Evolutionary conservation across 768 basidiomycete genomes (phyloP).

Genomic region (Leccinellum albellum): DNA sequence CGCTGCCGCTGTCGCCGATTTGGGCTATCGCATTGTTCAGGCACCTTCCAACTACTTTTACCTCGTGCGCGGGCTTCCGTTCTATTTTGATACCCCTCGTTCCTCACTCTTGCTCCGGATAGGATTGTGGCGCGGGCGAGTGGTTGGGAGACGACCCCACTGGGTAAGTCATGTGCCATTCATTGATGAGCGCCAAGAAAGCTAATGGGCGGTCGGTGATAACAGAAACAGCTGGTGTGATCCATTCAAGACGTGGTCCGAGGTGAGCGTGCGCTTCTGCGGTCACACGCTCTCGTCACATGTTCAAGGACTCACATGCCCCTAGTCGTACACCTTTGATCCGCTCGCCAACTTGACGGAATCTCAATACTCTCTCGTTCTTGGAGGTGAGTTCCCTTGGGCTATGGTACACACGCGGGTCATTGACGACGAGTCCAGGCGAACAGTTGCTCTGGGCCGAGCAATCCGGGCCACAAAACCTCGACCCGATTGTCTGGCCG

Average conservation of each 20-base stretch:
- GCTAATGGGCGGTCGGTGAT: neutral
- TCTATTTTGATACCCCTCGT: neutral
- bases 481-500: conserved; percentile 48
- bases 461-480: conserved; percentile 40
- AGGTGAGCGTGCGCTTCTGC: conserved; percentile 27
- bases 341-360: conserved; percentile 42
- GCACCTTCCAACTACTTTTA: conserved; percentile 53
- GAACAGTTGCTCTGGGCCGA: conserved; percentile 46
- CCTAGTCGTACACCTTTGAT: conserved; percentile 47
- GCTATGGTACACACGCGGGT: neutral
- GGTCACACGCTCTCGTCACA: conserved; percentile 6
- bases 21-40: conserved; percentile 45
- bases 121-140: conserved; percentile 47
- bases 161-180: conserved; percentile 23
- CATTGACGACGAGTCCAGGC: conserved; percentile 18
- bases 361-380: conserved; percentile 34
- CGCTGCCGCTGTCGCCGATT: conserved; percentile 35
- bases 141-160: conserved; percentile 39
- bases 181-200: neutral
- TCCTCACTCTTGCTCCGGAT: neutral
- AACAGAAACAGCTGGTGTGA: conserved; percentile 45
- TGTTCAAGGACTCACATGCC: neutral
- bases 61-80: conserved; percentile 27
- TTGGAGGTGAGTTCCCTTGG: conserved; percentile 27
- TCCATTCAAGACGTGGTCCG: conserved; percentile 51